Base-by-base conservation (phyloP, 441 rosid species). In the Breynia disticha region DNA sequence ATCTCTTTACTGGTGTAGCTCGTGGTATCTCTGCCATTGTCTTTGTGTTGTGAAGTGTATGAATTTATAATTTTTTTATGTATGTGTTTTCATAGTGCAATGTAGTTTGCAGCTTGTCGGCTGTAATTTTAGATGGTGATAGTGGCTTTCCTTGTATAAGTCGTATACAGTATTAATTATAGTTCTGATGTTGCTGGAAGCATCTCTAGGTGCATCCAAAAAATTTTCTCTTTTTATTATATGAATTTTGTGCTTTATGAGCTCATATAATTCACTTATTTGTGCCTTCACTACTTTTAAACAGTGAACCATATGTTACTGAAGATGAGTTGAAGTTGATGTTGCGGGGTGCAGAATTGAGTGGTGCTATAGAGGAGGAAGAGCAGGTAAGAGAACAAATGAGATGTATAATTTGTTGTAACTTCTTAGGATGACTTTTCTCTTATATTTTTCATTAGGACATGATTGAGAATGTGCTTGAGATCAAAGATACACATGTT, bases 281-380 rank as follows among this genome's bases (percentile, higher is more conserved):
- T 16, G 44, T 32, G n/a, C 16, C 50, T 46, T 28, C 15, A 3
- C 16, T 65, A 48, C 13, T 67, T 43, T 57, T 60, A 32, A 28
- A 52, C 63, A 93, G 97, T 16, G 97, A 93, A 67, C 99, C 96
- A 45, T 89, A 84, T 67, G 99, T 94, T 62, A 94, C 99, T 63
- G 97, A 94, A 71, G 99, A 94, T 61, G 97, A 94, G 78, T 55
- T 93, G 69, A 89, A 93, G 75, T 68, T 89, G 75, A 89, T 93
- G 99, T 63, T 93, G 73, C 81, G 96, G 39, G 99, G 99, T 47
- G 99, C 96, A 65, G 97, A 89, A 71, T 50, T 93, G 62, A 93
- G 99, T 61, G 99, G 99, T 11, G 97, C 97, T 16, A 93, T 93
- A 64, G 99, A 93, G 76, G 99, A 93, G 81, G 99, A 93, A 69